Base-by-base conservation (phyloP, 805 yeast species). In the Myxozyma geophila region DNA sequence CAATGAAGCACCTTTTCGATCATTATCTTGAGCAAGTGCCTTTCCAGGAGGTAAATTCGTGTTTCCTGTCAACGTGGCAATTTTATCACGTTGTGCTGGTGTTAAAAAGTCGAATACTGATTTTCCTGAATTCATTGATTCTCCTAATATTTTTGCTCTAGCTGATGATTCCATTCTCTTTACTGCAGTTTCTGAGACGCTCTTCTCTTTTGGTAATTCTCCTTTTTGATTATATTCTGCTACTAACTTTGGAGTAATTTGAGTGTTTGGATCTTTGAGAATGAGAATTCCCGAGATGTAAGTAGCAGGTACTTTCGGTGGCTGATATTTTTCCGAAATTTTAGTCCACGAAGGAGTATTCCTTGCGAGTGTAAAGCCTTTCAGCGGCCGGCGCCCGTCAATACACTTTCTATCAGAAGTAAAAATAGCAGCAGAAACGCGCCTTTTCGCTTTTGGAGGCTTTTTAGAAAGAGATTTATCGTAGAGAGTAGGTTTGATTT, bases 41-140 rank as follows among this genome's bases (percentile, higher is more conserved):
- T 60, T 59, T 9, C 67, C 70, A 12, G 67, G 67, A 1, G 70
- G 70, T 7, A 67, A 43, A 8, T 60, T 49, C 12, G 52, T 21
- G 15, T 66, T 60, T 17, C 70, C 71, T 6, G 72, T 69, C 10
- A 63, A 21, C 12, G 33, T 36, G 13, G 59, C 67, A 19, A 69
- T 21, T 35, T 53, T 58, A 35, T 64, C 58, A 1, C 71, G 58
- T 41, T 70, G 73, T 7, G 36, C 70, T 1, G 71, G 64, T 4
- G 70, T 59, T 41, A 71, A 33, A 54, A 51, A 67, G 39, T 68
- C 73, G 58, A 70, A 72, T 7, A 71, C 63, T 7, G 74, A 72
- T 43, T 64, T 68, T 35, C 70, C 68, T 1, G 41, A 19, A 13
- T 23, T 19, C 28, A 28, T 15, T 12, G 52, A 47, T 12, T 37